Conservation (phyloP, 768 basidiomycete species). For the Kwoniella sp. region DNA sequence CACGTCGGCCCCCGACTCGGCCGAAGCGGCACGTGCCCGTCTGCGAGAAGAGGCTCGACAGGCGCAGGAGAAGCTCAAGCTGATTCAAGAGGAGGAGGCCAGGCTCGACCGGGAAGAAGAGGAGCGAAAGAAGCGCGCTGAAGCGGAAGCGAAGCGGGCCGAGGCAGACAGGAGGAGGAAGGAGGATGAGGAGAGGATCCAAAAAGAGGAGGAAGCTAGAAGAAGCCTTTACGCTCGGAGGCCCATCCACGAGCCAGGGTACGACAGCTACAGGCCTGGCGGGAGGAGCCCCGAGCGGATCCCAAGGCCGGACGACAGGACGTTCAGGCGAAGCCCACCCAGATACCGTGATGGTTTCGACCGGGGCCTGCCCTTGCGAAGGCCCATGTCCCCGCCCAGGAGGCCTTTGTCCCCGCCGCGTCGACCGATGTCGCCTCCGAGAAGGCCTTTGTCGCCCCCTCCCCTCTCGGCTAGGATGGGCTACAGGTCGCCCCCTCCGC, state of each 20-base stretch:
- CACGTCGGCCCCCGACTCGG: background rate
- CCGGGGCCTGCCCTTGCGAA: background rate
- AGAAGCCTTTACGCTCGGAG: background rate
- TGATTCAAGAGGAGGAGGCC: conserved; percentile 13
- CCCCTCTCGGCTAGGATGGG: conserved; percentile 6
- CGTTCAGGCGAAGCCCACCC: background rate
- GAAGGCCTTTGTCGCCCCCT: background rate
- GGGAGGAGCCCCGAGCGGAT: background rate
- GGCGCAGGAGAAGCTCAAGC: conserved; percentile 9
- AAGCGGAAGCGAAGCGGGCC: background rate
- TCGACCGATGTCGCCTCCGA: background rate
- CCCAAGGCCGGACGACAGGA: background rate
- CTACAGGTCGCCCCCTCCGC: background rate
- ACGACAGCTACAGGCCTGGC: background rate
- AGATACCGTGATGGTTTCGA: background rate
- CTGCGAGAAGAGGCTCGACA: conserved; percentile 6
- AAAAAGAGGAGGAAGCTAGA: background rate
- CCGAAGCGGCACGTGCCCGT: conserved; percentile 6
- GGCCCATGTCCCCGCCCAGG: background rate
- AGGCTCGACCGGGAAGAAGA: conserved; percentile 7
- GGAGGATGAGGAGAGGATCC: background rate
- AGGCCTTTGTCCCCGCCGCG: background rate
- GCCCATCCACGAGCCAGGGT: no score
- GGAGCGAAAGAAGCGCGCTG: conserved; percentile 9
- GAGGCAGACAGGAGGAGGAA: background rate